phyloP scores from a whole-genome alignment of 2,329 filamentous ascomycete species.

The Aschersonia sp. region DNA sequence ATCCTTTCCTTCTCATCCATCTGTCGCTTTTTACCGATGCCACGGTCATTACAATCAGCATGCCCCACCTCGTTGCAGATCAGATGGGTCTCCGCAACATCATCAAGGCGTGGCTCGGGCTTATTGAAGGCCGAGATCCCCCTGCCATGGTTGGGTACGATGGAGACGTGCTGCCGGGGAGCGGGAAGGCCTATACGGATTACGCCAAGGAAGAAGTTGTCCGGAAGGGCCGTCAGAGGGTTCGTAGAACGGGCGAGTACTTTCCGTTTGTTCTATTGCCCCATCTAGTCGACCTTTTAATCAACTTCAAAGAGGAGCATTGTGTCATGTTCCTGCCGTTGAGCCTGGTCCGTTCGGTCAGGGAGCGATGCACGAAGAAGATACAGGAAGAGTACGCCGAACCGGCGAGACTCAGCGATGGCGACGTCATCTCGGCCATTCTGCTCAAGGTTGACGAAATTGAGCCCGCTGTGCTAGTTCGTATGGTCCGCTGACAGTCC shows the following conservation, averaged over 20 bases:
- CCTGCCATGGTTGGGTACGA: conserved; percentile 2
- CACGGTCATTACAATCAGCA: neutral
- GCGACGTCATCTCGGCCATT: conserved; percentile 5
- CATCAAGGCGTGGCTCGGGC: conserved; percentile 1
- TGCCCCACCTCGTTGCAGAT: neutral
- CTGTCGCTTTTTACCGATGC: conserved; percentile 2
- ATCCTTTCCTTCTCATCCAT: conserved; percentile 1
- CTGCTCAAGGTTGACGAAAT: conserved; percentile 3
- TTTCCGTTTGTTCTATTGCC: neutral
- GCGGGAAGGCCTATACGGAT: neutral
- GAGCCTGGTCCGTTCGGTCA: neutral
- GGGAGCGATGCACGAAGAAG: neutral
- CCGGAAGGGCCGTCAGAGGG: neutral
- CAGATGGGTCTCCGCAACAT: conserved; percentile 2
- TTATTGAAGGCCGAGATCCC: neutral
- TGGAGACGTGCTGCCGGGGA: conserved; percentile 1
- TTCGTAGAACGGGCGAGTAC: neutral
- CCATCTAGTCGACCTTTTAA: neutral
- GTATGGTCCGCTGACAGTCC: neutral
- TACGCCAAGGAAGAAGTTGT: neutral
- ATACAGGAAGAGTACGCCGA: conserved; percentile 1
- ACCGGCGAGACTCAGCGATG: conserved; percentile 2
- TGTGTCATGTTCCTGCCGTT: conserved; percentile 1
- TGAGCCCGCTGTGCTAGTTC: neutral
- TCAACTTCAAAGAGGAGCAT: neutral